These are phyloP conservation scores for Beauveria medogensis DNA, from an alignment of 2,329 filamentous ascomycete species.

Conservation along the genomic window DNA sequence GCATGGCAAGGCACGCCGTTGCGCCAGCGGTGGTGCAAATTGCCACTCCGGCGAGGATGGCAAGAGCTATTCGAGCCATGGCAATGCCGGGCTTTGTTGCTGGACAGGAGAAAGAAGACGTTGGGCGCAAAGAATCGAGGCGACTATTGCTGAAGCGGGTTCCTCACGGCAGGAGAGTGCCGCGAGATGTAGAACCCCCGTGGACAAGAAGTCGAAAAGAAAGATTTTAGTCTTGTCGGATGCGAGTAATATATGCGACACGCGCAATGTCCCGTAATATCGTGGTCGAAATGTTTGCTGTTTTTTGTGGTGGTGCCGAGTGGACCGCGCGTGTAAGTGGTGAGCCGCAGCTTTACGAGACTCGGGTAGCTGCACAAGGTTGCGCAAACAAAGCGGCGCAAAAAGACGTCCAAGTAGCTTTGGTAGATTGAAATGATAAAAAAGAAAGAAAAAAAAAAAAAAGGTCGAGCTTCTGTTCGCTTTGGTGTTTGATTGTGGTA, in stretches of 20 bases:
- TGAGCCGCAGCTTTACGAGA: background rate
- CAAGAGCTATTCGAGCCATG: slow-evolving; percentile 3
- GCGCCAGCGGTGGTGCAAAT: slow-evolving; percentile 7
- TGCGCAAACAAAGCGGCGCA: background rate
- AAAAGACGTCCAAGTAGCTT: background rate
- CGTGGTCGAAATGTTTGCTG: slow-evolving; percentile 8
- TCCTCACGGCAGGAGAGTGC: slow-evolving; percentile 9
- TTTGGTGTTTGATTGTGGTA: background rate
- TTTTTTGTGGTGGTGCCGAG: slow-evolving; percentile 1
- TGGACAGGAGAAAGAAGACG: background rate
- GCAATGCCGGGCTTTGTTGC: background rate
- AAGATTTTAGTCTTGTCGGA: background rate
- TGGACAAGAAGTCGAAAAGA: background rate
- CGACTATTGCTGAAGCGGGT: background rate
- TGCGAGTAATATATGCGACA: background rate
- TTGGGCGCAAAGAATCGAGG: background rate
- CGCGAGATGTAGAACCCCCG: background rate
- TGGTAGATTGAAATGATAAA: background rate
- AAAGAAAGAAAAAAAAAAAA: too few species aligned
- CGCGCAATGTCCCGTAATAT: slow-evolving; percentile 1
- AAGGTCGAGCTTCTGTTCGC: background rate
- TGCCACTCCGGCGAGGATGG: background rate
- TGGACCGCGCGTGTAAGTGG: slow-evolving; percentile 10
- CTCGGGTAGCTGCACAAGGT: background rate
- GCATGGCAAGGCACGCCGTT: background rate